phyloP scores from a whole-genome alignment of 2,329 filamentous ascomycete species.

The Trichoderma oligosporum region DNA sequence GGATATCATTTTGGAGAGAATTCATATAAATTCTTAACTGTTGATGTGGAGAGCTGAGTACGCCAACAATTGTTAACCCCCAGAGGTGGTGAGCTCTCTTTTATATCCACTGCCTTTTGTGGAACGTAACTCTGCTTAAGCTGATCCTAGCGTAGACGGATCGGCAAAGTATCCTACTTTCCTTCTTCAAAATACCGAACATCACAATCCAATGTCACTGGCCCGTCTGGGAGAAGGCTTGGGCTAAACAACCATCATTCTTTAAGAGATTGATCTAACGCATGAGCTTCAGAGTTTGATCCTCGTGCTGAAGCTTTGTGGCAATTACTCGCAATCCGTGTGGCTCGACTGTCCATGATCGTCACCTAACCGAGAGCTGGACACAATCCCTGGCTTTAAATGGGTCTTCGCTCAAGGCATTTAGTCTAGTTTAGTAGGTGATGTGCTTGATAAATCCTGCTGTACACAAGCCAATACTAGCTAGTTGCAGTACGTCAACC shows the following conservation, averaged over 20 bases:
- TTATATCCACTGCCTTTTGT: not conserved
- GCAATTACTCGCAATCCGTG: not conserved
- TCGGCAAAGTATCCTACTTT: not conserved
- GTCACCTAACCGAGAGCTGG: not conserved
- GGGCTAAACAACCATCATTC: not conserved
- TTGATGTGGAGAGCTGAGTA: not conserved
- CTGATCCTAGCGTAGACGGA: not conserved
- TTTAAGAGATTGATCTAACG: not conserved
- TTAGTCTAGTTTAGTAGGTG: constrained; percentile 10
- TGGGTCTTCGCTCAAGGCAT: not conserved
- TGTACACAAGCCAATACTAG: not conserved
- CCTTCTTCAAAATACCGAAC: no score
- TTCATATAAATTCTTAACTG: accelerated
- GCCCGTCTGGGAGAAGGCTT: not conserved
- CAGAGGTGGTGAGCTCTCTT: not conserved
- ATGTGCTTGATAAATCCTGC: not conserved
- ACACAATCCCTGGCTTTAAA: not conserved
- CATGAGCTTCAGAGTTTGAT: not conserved
- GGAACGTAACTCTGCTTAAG: not conserved
- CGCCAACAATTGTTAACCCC: not conserved
- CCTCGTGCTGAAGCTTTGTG: not conserved
- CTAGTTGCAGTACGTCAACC: not conserved
- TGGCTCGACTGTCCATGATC: not conserved
- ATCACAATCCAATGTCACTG: no score
- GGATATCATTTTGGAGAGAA: not conserved